These are phyloP conservation scores for Chaetomium globosum DNA, from an alignment of 2,329 filamentous ascomycete species.

Conservation along the genomic window DNA sequence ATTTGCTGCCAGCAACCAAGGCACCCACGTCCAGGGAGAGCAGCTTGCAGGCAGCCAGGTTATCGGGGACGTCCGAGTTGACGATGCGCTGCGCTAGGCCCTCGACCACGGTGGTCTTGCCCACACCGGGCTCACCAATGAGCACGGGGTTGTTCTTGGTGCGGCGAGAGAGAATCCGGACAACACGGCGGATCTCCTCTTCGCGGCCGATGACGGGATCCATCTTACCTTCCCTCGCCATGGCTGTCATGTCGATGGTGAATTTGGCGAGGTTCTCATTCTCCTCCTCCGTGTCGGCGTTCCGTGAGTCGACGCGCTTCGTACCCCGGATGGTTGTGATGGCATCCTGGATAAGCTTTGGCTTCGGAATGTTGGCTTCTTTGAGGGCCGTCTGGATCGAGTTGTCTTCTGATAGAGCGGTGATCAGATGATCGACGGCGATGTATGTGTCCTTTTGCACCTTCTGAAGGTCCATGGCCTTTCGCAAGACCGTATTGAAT, in stretches of 20 bases:
- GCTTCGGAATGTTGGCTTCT: conserved; percentile 88
- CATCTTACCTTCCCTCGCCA: conserved; percentile 96
- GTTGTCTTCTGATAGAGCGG: conserved; percentile 76
- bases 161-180: conserved; percentile 86
- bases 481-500: conserved; percentile 79
- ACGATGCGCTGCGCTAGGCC: conserved; percentile 93
- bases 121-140: conserved; percentile 96
- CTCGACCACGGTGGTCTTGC: conserved; percentile 97
- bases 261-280: conserved; percentile 97
- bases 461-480: conserved; percentile 87
- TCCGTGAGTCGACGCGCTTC: conserved; percentile 91
- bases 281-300: conserved; percentile 87
- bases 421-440: conserved; percentile 92
- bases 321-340: conserved; percentile 90
- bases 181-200: conserved; percentile 89
- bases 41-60: conserved; percentile 88
- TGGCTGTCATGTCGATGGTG: conserved; percentile 95
- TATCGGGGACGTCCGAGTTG: conserved; percentile 94
- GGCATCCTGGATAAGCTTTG: conserved; percentile 88
- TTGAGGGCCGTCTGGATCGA: conserved; percentile 73
- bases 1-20: conserved; percentile 95
- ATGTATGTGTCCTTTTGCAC: conserved; percentile 97
- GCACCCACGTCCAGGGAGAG: conserved; percentile 94
- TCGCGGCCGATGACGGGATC: conserved; percentile 96
- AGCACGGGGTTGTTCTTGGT: conserved; percentile 99